A percentile compares a stretch with the other conserved stretches of the same genome.
These are phyloP conservation scores for Lentinula sp. DNA, from an alignment of 768 basidiomycete genomes.

Conservation along the genomic window DNA sequence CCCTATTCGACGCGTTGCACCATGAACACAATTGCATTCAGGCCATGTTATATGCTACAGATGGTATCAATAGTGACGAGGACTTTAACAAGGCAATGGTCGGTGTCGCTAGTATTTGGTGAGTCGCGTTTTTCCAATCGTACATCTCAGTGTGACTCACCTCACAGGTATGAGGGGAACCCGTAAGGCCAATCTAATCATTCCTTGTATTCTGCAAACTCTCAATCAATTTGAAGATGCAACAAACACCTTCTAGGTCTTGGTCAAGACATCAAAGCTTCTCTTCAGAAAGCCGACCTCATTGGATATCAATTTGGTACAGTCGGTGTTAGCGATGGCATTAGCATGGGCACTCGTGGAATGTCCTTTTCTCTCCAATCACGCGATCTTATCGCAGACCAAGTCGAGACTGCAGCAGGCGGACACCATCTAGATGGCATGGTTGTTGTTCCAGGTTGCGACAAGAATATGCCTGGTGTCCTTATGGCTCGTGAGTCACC, in stretches of 20 bases:
- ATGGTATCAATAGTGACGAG: slow-evolving; percentile 70
- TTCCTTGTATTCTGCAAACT: background rate
- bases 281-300: slow-evolving; percentile 60
- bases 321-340: slow-evolving; percentile 96
- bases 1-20: background rate
- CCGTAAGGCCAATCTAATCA: slow-evolving; percentile 54
- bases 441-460: slow-evolving; percentile 95
- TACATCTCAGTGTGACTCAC: slow-evolving; percentile 10
- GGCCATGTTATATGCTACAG: slow-evolving; percentile 99
- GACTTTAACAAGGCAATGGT: slow-evolving; percentile 98
- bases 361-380: slow-evolving; percentile 98
- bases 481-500: slow-evolving; percentile 82
- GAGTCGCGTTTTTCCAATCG: slow-evolving; percentile 22
- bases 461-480: slow-evolving; percentile 99
- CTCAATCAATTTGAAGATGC: slow-evolving; percentile 50
- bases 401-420: slow-evolving; percentile 92
- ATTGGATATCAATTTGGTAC: slow-evolving; percentile 98
- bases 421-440: slow-evolving; percentile 98
- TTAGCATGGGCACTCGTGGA: slow-evolving; percentile 93
- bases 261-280: slow-evolving; percentile 82
- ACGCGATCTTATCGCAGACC: slow-evolving; percentile 95
- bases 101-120: slow-evolving; percentile 96
- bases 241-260: slow-evolving; percentile 90
- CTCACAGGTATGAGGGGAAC: slow-evolving; percentile 91
- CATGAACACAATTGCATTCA: slow-evolving; percentile 20